Conservation (phyloP, 495 filamentous ascomycete species). For the Penicillium parvum region DNA sequence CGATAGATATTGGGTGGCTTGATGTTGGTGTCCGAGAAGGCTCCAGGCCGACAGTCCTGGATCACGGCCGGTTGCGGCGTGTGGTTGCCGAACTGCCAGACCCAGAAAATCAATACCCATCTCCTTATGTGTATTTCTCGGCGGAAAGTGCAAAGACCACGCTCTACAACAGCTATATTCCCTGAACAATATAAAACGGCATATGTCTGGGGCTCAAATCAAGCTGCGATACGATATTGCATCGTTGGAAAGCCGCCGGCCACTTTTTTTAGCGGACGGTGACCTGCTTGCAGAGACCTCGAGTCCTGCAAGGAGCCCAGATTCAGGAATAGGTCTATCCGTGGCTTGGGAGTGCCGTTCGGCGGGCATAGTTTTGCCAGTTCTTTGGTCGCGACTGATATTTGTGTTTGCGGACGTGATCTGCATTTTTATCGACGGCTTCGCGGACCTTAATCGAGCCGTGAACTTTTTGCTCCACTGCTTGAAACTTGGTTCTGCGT, state of each 20-base stretch:
- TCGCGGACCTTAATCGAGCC: constrained; percentile 1
- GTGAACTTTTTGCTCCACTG: constrained; percentile 11
- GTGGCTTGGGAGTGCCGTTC: constrained; percentile 9
- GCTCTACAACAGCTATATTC: constrained; percentile 16
- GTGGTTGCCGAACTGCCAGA: constrained; percentile 12
- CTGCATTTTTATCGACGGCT: constrained; percentile 20
- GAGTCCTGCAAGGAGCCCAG: neutral
- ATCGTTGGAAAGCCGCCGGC: constrained; percentile 5
- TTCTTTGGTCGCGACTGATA: constrained; percentile 15
- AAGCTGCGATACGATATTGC: constrained; percentile 14
- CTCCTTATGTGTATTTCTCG: constrained; percentile 20
- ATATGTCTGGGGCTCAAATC: constrained; percentile 5
- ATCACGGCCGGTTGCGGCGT: constrained; percentile 10
- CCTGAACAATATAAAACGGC: constrained; percentile 22
- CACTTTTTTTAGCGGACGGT: constrained; percentile 17
- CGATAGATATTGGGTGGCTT: constrained; percentile 17
- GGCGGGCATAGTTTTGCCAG: neutral
- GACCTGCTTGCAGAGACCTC: neutral
- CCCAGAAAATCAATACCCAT: constrained; percentile 12
- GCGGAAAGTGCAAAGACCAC: constrained; percentile 8
- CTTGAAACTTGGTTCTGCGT: constrained; percentile 5
- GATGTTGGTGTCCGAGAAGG: constrained; percentile 14
- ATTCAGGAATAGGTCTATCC: constrained; percentile 3
- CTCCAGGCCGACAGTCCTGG: constrained; percentile 9
- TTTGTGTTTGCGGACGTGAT: constrained; percentile 24